phyloP scores from a whole-genome alignment of 371 early-diverging fungal species.

The Mucor racemosus region DNA sequence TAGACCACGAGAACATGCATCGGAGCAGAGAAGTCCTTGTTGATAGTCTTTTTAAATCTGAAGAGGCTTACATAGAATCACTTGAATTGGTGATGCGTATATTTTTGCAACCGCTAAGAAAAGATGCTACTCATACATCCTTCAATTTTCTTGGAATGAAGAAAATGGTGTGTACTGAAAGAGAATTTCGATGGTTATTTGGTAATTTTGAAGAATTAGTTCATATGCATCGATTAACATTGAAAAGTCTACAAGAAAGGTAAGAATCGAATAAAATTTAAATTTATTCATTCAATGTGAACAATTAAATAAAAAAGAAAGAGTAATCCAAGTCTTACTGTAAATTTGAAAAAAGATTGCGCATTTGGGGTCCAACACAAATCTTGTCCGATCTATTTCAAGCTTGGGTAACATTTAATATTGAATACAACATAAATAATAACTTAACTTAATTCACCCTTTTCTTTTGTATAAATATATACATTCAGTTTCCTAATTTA shows the following conservation, averaged over 20 bases:
- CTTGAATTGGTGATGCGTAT: conserved; percentile 35
- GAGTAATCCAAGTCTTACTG: background rate
- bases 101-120: conserved; percentile 37
- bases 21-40: conserved; percentile 44
- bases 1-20: conserved; percentile 46
- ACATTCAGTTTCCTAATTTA: conserved; percentile 41
- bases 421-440: background rate
- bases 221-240: conserved; percentile 33
- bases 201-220: conserved; percentile 48
- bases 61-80: conserved; percentile 43
- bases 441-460: background rate
- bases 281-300: background rate
- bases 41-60: conserved; percentile 36
- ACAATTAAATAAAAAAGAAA: conserved; percentile 4
- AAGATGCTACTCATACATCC: conserved; percentile 35
- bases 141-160: conserved; percentile 44
- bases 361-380: conserved; percentile 43
- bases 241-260: conserved; percentile 42
- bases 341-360: conserved; percentile 27
- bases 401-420: conserved; percentile 26
- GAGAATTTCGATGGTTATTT: conserved; percentile 48
- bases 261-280: conserved; percentile 15
- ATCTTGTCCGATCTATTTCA: conserved; percentile 37
- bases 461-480: background rate
- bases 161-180: conserved; percentile 47